Evolutionary conservation across 768 basidiomycete genomes (phyloP).

Genomic region (Crucibulum laeve): DNA sequence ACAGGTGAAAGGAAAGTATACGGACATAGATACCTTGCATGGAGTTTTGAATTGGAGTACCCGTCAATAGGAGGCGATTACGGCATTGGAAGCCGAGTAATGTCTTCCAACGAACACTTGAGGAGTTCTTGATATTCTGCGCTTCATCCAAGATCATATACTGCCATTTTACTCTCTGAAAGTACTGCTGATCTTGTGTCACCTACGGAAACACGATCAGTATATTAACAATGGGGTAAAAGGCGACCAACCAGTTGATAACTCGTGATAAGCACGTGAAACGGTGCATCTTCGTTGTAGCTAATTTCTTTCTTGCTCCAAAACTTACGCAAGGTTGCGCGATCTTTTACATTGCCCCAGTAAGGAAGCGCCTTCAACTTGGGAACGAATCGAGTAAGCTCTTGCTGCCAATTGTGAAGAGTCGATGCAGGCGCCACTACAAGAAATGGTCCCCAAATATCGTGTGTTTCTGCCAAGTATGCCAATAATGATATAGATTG

Average conservation of each 20-base stretch:
- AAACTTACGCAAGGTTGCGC: constrained; percentile 89
- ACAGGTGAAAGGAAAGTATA: constrained; percentile 2
- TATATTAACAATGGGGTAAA: background rate
- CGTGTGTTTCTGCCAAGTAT: constrained; percentile 93
- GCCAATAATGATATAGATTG: constrained; percentile 96
- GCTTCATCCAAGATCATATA: constrained; percentile 99
- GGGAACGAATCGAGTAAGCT: constrained; percentile 93
- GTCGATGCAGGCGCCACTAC: constrained; percentile 98
- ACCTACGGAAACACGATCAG: constrained; percentile 41
- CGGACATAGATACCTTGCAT: constrained; percentile 78
- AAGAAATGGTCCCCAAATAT: constrained; percentile 99
- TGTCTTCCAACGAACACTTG: constrained; percentile 96
- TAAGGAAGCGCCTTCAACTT: constrained; percentile 92
- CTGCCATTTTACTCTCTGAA: constrained; percentile 97
- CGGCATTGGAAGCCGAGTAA: constrained; percentile 93
- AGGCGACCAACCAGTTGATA: constrained; percentile 79
- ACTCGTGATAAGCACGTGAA: constrained; percentile 94
- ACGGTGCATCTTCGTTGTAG: constrained; percentile 92
- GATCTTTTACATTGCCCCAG: constrained; percentile 97
- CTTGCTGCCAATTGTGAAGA: constrained; percentile 99
- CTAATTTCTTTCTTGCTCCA: constrained; percentile 98
- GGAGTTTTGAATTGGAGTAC: constrained; percentile 98
- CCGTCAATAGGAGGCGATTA: constrained; percentile 91
- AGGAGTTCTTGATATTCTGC: constrained; percentile 98
- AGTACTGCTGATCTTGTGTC: constrained; percentile 96